Base-by-base conservation (phyloP, 352 stramenopile species). In the Pythium phragmiticola region DNA sequence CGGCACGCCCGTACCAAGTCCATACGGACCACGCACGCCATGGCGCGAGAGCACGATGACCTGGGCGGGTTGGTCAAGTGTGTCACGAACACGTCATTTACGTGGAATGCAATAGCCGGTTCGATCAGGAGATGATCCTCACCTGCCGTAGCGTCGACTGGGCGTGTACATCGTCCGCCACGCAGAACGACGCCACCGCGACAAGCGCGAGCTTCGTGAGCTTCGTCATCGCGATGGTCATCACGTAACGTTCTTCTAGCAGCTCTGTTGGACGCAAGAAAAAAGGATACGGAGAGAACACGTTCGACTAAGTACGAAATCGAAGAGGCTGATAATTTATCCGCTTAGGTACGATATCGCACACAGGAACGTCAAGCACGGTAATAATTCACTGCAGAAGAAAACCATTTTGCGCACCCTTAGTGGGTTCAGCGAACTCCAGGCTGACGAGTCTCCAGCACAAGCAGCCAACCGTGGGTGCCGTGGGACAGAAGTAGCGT, bases 21-120 rank as follows among this genome's bases (percentile, higher is more conserved):
- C 83, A 51, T 92, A 92, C n/a, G 83, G 83, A 4, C 83, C 83
- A 21, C 83, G 80, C 33, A 92, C 78, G 14, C 83, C 83, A 65
- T 92, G 83, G 46, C 83, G 78, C 36, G 80, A 90, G 30, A 92
- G 45, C 58, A 92, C 79, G 30, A 87, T 74, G 45, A 90, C 81
- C 75, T 92, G 55, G 3, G 17, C 41, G 3, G 30, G 8, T 2
- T 17, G 30, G 2, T 33, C 2, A 50, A 50, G 26, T 30, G 26
- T 30, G 26, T 5, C 26, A 30, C 26, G 26, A 30, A 30, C 26
- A 30, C 26, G 26, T 30, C 26, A 30, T 30, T 30, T 30, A 30
- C 26, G 26, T 30, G 26, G 26, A 30, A 30, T 30, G 26, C 26
- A 30, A 2, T 30, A 30, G 17, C 19, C 19, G 2, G 21, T 50